Percentiles rank a stretch among this genome's conserved stretches.
Evolutionary conservation across 2,329 filamentous ascomycete species (phyloP).

Genomic region (Dryadomyces quercus-mongolicae): DNA sequence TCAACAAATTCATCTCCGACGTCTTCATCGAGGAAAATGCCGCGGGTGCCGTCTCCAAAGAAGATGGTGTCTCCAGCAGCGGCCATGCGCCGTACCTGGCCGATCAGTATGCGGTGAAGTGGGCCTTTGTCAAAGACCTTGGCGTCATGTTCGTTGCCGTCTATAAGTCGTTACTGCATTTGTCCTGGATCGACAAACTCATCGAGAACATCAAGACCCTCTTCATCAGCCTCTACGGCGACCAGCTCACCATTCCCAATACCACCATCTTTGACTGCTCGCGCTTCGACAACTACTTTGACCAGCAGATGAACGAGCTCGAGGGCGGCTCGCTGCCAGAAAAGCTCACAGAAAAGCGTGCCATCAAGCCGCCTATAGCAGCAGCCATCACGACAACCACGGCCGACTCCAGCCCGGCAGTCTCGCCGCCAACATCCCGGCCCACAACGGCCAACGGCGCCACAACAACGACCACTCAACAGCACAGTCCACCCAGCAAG

Average conservation of each 20-base stretch:
- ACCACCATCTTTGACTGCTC: slow-evolving; percentile 66
- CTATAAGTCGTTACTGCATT: slow-evolving; percentile 86
- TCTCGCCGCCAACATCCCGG: slow-evolving; percentile 64
- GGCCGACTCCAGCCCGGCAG: slow-evolving; percentile 45
- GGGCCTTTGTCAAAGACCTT: slow-evolving; percentile 84
- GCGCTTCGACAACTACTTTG: slow-evolving; percentile 84
- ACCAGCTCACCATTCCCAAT: slow-evolving; percentile 71
- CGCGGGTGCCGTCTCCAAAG: slow-evolving; percentile 43
- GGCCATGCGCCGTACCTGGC: slow-evolving; percentile 60
- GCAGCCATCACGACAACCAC: slow-evolving; percentile 17
- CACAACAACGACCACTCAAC: slow-evolving; percentile 50
- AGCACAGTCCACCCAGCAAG: slow-evolving; percentile 61
- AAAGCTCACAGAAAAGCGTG: neutral
- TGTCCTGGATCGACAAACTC: slow-evolving; percentile 94
- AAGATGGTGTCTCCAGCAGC: slow-evolving; percentile 45
- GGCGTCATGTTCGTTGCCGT: slow-evolving; percentile 95
- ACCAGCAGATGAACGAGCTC: slow-evolving; percentile 79
- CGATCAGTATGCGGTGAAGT: slow-evolving; percentile 91
- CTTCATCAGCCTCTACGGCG: slow-evolving; percentile 80
- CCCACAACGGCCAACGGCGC: slow-evolving; percentile 59
- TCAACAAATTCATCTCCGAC: slow-evolving; percentile 92
- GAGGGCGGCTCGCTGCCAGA: slow-evolving; percentile 30
- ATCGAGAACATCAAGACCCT: slow-evolving; percentile 90
- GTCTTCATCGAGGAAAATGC: slow-evolving; percentile 95
- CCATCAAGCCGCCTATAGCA: slow-evolving; percentile 10